Base-by-base conservation (phyloP, 139 green algal species). In the Chlorella sp. region DNA sequence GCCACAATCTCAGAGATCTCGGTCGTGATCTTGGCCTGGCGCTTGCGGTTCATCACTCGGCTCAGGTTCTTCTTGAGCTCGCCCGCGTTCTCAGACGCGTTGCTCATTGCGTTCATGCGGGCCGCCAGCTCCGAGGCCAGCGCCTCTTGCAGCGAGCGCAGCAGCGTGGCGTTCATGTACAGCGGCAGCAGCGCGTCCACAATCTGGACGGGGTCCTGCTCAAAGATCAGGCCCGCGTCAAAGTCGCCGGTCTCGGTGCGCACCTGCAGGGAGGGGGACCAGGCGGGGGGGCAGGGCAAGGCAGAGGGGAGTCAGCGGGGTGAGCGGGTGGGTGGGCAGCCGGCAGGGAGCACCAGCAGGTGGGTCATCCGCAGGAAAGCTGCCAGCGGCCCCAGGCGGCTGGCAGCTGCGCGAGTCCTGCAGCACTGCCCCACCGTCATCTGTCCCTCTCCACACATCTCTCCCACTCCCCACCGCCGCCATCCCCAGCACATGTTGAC, bases 71-170 rank as follows among this genome's bases (percentile, higher is more conserved):
- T 97, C n/a, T 93, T 94, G 48, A 99, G 94, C 86, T 99, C 97
- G 92, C 95, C 97, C 61, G 98, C 98, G 92, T 99, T 99, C 90
- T 99, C 98, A 11, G 94, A 97, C 37, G 98, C 98, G 89, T 92
- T 98, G 94, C 92, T 98, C 98, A 99, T 99, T 86, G 98, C 98
- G 89, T 99, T 99, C 98, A 99, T 99, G 91, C 98, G 96, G 0
- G 98, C 96, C n/a, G 98, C 97, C 90, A 99, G 96, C 97, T 99
- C 98, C 26, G 93, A 98, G 75, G 98, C 98, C 86, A 99, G 93
- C 19, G 97, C 95, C 95, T 99, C 98, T 93, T 95, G 93, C 77
- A 95, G 91, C 30, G 82, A 86, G 82, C 97, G 93, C 87, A 99
- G 96, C 81, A 99, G 92, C 88, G 95, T 96, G 81, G 92, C 94